These are phyloP conservation scores for Anthracocystis panici-leucophaei DNA, from an alignment of 1,284 basidiomycete genomes.

Conservation along the genomic window DNA sequence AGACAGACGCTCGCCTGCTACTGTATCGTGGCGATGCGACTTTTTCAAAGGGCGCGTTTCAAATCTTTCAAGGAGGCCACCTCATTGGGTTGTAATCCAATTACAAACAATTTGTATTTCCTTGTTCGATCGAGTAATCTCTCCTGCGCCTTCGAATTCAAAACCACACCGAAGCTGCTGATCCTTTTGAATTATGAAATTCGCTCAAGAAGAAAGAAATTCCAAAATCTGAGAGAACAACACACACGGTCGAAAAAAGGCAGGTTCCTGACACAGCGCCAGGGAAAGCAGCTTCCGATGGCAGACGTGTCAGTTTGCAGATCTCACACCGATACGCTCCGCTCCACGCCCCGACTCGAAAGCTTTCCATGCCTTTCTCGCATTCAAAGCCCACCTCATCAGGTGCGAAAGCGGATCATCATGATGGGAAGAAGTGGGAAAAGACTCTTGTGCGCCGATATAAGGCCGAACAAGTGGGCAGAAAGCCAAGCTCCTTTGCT, in stretches of 20 bases:
- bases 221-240: slow-evolving; percentile 8
- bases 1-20: slow-evolving; percentile 1
- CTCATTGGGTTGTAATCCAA: neutral
- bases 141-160: neutral
- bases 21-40: slow-evolving; percentile 15
- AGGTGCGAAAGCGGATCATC: too few species aligned
- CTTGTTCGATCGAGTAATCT: neutral
- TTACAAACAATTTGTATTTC: neutral
- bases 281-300: too few species aligned
- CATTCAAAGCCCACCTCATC: too few species aligned
- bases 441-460: neutral
- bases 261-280: neutral
- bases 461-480: neutral
- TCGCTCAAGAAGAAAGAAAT: slow-evolving; percentile 4
- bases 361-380: too few species aligned
- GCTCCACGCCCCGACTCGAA: too few species aligned
- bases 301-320: neutral
- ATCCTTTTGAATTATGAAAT: slow-evolving; percentile 2
- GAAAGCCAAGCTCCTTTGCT: neutral
- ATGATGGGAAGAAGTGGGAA: neutral
- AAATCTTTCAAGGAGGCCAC: neutral
- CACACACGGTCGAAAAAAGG: neutral
- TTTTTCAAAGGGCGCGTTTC: slow-evolving; percentile 9
- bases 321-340: neutral
- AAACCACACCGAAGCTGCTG: neutral